Evolutionary conservation across 106 monocot species (phyloP), one percentile per base, ranked within the genome.

Genomic region (Gastrodia elata): DNA sequence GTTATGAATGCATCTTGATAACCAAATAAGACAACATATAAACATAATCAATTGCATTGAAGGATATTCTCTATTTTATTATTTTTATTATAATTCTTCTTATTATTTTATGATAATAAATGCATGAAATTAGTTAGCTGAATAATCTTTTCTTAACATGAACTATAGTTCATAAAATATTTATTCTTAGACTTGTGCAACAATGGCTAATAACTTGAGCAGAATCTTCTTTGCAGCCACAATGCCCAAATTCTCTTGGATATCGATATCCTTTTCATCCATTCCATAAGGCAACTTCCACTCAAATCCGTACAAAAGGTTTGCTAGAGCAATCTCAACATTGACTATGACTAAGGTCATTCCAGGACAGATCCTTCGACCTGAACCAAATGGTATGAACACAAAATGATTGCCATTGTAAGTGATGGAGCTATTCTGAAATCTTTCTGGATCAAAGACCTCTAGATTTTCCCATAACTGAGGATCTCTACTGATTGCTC

Each of bases 371-470:
- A 68, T 68, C 36, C 76, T 32, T 13, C 76, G 43, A 5, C 76
- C 76, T 0, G 68, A 41, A 18, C 76, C 76, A 38, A 76, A 76
- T 14, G 76, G 76, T 48, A 69, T 49, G 22, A 76, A 49, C 25
- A 68, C 68, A 8, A 76, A 76, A 27, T 68, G 35, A 14, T 55
- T 33, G 8, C 32, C 64, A 7, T 34, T 64, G 30, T 32, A 64
- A 34, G 30, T 34, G 5, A 64, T 3, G 7, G 10, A 13, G 2
- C 8, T 64, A 13, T 32, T 34, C 64, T 33, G 8, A 33, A 64
- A 64, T 34, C 64, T 64, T 33, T 64, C 64, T 1, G 64, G 64
- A 10, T 33, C 3, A n/a, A 64, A 64, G 1, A 14, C 64, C 22
- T 57, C 56, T 5, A 33, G 32, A 64, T 34, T 14, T 11, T 33